These are phyloP conservation scores for Sesbania bispinosa DNA, from an alignment of 306 rosid genomes.

Conservation along the genomic window DNA sequence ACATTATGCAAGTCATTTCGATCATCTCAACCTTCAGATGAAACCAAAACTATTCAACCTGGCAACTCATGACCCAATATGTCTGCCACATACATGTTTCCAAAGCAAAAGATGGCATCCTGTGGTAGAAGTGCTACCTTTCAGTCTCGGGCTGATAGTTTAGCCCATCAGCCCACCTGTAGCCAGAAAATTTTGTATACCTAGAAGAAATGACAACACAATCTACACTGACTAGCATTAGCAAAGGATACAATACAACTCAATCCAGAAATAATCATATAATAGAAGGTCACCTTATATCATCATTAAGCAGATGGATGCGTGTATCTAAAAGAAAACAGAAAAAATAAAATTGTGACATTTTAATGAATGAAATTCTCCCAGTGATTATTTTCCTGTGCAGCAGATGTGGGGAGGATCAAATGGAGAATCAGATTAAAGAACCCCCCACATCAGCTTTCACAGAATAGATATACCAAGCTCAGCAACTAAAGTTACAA, in stretches of 20 bases:
- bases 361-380: not conserved
- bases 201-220: not conserved
- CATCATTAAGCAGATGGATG: constrained; percentile 1
- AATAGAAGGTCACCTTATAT: constrained; percentile 7
- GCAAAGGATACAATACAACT: not conserved
- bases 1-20: constrained; percentile 34
- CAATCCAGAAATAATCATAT: not conserved
- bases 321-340: not conserved
- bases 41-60: constrained; percentile 34
- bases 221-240: not conserved
- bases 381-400: not conserved
- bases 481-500: not conserved
- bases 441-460: not conserved
- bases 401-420: not conserved
- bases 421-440: not conserved
- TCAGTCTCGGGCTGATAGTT: constrained; percentile 28
- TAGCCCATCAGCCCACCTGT: constrained; percentile 24
- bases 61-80: constrained; percentile 37
- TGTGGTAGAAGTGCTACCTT: constrained; percentile 20
- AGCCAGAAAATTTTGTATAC: constrained; percentile 9
- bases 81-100: constrained; percentile 40
- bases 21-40: constrained; percentile 25
- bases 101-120: constrained; percentile 15
- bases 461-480: not conserved
- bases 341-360: not conserved